Conservation (phyloP, 306 rosid species). For the Fagus sylvatica region DNA sequence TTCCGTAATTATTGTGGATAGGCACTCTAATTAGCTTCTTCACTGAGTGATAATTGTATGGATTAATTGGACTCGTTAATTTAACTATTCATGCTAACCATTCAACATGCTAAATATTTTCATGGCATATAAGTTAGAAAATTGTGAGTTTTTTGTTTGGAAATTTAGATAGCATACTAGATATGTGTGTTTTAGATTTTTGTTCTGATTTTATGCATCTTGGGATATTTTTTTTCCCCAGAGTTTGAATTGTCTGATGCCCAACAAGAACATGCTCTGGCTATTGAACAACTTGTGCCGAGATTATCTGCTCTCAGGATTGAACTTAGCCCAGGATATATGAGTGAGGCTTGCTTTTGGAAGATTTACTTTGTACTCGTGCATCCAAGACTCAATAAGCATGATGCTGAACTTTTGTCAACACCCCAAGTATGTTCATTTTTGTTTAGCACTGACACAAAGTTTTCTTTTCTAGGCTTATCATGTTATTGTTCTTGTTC, state of each 20-base stretch:
- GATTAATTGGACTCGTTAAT: not conserved
- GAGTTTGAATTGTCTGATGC: conserved; percentile 82
- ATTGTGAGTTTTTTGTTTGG: not conserved
- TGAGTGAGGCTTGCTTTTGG: conserved; percentile 84
- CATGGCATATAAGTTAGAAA: not conserved
- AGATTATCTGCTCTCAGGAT: conserved; percentile 77
- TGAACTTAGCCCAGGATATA: conserved; percentile 81
- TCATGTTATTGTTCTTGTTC: not conserved
- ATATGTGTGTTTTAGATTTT: not conserved
- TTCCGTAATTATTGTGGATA: not conserved
- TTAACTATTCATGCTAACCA: not conserved
- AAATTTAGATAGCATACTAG: not conserved
- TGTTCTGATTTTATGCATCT: not conserved
- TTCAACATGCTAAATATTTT: not conserved
- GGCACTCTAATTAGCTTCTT: not conserved
- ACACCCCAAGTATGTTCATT: conserved; percentile 66
- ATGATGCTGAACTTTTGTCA: conserved; percentile 65
- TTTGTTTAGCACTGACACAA: not conserved
- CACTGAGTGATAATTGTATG: not conserved
- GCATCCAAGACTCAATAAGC: conserved; percentile 65
- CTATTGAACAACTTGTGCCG: conserved; percentile 76
- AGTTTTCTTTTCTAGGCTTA: conserved; percentile 3
- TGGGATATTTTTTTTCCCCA: conserved; percentile 18
- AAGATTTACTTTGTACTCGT: conserved; percentile 78
- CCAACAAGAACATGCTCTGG: conserved; percentile 88